Conservation (phyloP, 148 eudicot species). For the Arbutus unedo region DNA sequence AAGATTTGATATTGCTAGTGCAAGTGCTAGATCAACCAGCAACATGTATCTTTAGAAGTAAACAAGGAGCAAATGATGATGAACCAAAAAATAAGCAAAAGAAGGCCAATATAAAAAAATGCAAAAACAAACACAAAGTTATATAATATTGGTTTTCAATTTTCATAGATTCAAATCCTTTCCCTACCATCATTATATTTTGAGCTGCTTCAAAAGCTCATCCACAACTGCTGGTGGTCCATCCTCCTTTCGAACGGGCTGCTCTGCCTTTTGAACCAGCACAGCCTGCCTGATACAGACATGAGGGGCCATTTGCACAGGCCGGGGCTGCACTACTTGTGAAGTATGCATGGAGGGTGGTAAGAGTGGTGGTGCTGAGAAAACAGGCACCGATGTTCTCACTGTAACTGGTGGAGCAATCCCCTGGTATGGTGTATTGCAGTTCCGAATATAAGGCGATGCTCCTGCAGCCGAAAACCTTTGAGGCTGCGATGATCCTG, state of each 20-base stretch:
- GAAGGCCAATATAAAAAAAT: constrained; percentile 17
- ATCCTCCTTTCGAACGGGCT: constrained; percentile 9
- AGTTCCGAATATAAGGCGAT: constrained; percentile 55
- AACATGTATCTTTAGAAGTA: neutral
- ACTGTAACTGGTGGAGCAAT: constrained; percentile 72
- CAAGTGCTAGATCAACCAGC: constrained; percentile 4
- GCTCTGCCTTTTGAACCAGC: constrained; percentile 35
- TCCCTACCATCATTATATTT: constrained; percentile 33
- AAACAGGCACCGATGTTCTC: constrained; percentile 60
- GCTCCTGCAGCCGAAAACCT: constrained; percentile 48
- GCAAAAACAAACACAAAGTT: neutral
- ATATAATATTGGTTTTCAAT: constrained; percentile 23
- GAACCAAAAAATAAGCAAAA: constrained; percentile 10
- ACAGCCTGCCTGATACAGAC: constrained; percentile 50
- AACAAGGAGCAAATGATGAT: neutral
- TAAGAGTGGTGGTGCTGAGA: constrained; percentile 59
- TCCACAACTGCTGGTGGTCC: constrained; percentile 14
- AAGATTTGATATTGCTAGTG: too few species aligned
- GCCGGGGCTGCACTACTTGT: constrained; percentile 31
- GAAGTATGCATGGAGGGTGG: constrained; percentile 28
- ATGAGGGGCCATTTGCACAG: constrained; percentile 43
- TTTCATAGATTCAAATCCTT: constrained; percentile 26
- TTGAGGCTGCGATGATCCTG: constrained; percentile 13
- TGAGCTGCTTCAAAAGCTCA: constrained; percentile 51
- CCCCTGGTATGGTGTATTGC: constrained; percentile 39